Conservation (phyloP, 2,329 filamentous ascomycete species). For the Colletotrichum gloeosporioides region DNA sequence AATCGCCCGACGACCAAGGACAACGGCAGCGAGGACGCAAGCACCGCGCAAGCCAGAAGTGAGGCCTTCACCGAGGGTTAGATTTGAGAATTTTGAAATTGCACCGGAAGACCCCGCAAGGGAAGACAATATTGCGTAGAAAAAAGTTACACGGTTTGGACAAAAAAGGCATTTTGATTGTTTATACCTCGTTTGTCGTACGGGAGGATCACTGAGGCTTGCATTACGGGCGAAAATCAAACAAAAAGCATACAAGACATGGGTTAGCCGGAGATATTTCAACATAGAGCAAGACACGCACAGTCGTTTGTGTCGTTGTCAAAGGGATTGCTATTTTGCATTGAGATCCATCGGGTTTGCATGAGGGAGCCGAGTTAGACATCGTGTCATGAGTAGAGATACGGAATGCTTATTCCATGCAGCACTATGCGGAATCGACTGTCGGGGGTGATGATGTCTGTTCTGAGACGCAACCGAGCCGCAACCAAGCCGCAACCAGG, state of each 20-base stretch:
- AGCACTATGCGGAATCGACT: neutral
- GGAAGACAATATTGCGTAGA: neutral
- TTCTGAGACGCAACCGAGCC: neutral
- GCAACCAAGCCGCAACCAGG: neutral
- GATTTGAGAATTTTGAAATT: slow-evolving; percentile 22
- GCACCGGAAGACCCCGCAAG: neutral
- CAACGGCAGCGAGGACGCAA: slow-evolving; percentile 31
- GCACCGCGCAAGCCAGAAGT: slow-evolving; percentile 39
- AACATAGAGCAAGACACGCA: neutral
- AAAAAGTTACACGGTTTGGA: neutral
- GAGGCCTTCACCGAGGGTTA: slow-evolving; percentile 45
- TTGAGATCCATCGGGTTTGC: neutral
- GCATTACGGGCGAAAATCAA: slow-evolving; percentile 2
- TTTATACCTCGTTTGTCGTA: slow-evolving; percentile 3
- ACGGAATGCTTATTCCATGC: neutral
- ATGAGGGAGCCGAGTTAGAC: neutral
- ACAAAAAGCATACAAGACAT: slow-evolving; percentile 10
- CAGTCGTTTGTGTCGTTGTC: neutral
- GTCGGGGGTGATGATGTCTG: neutral
- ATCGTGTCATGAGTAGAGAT: neutral
- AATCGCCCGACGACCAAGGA: slow-evolving; percentile 48
- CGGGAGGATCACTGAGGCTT: neutral
- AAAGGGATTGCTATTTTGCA: neutral
- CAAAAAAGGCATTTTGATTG: neutral
- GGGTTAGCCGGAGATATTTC: slow-evolving; percentile 3